Evolutionary conservation across 108 stramenopile species (phyloP).

Genomic region (Parietichytrium sp.): DNA sequence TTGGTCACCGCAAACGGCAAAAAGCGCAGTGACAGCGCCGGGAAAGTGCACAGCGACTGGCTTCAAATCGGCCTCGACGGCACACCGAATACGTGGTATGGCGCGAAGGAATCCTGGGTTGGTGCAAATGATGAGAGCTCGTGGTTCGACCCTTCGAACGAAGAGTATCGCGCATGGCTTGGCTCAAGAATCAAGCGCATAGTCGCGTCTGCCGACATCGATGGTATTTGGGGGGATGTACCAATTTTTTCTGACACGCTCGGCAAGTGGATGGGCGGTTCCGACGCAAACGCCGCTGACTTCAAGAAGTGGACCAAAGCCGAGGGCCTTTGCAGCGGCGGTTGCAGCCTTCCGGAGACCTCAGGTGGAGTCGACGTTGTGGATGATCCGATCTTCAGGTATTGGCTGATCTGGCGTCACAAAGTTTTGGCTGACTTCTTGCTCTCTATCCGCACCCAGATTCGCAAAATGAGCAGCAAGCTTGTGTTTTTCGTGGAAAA

Average conservation of each 20-base stretch:
- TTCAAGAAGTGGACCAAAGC: background rate
- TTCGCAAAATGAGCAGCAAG: background rate
- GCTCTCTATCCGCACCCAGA: background rate
- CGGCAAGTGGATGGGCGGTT: background rate
- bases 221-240: background rate
- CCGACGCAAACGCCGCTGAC: background rate
- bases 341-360: background rate
- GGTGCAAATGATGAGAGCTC: background rate
- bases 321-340: background rate
- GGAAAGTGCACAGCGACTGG: conserved; percentile 25
- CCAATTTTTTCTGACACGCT: background rate
- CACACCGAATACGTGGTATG: background rate
- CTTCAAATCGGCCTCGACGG: conserved; percentile 5
- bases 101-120: conserved; percentile 9
- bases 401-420: conserved; percentile 36
- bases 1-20: conserved; percentile 26
- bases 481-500: conserved; percentile 1
- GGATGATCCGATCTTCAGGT: conserved; percentile 10
- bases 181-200: background rate
- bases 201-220: background rate
- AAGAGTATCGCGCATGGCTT: background rate
- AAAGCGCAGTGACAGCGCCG: conserved; percentile 25
- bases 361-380: too few species aligned
- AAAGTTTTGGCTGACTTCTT: background rate
- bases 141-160: background rate